Evolutionary conservation across 192 early-diverging fungal species (phyloP).

Genomic region (Coemansia sp.): DNA sequence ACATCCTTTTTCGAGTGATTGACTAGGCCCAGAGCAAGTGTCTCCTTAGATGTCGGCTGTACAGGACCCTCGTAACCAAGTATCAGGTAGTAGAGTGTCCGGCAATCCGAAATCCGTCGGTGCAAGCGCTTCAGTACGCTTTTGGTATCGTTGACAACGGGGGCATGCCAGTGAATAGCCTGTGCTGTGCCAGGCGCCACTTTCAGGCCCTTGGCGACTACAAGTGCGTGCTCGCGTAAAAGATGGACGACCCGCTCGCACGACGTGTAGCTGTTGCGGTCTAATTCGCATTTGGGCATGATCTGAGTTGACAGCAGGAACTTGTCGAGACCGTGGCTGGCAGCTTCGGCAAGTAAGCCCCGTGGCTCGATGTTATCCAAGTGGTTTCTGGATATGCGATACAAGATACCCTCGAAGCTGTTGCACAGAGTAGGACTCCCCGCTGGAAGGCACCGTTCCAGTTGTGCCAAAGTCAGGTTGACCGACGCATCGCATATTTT

Average conservation of each 20-base stretch:
- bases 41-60: slow-evolving; percentile 15
- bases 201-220: slow-evolving; percentile 4
- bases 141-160: neutral
- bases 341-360: neutral
- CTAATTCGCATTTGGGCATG: slow-evolving; percentile 13
- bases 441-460: slow-evolving; percentile 7
- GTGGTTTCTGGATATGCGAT: neutral
- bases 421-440: neutral
- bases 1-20: neutral
- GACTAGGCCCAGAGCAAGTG: neutral
- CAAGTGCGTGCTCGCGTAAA: slow-evolving; percentile 17
- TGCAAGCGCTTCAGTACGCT: neutral
- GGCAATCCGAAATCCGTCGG: slow-evolving; percentile 13
- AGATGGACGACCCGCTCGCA: neutral
- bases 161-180: neutral
- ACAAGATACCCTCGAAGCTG: slow-evolving; percentile 13
- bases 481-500: slow-evolving; percentile 23
- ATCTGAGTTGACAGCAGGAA: slow-evolving; percentile 11
- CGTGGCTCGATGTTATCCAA: neutral
- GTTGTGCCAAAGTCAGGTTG: slow-evolving; percentile 19
- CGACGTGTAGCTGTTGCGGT: neutral
- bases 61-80: slow-evolving; percentile 24
- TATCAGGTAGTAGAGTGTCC: slow-evolving; percentile 30
- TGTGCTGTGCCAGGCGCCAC: slow-evolving; percentile 2
- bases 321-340: neutral